Evolutionary conservation across 345 rosid genomes (phyloP).

Genomic region (Lepidium sativum): DNA sequence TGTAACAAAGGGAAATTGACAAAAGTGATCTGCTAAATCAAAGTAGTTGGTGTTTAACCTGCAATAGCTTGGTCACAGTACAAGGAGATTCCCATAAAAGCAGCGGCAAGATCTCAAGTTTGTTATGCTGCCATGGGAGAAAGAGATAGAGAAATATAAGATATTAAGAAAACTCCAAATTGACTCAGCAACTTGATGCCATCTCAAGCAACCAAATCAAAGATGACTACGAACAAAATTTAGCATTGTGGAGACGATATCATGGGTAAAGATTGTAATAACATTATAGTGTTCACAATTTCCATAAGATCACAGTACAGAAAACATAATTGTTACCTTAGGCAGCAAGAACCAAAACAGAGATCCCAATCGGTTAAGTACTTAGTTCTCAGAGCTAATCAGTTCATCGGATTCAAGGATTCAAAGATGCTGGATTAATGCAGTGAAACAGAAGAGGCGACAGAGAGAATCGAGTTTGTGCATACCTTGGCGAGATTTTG

Average conservation of each 20-base stretch:
- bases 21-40: background rate
- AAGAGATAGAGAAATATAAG: no score
- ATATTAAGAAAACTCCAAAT: no score
- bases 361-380: background rate
- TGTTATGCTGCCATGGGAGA: no score
- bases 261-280: background rate
- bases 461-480: background rate
- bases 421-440: background rate
- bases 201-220: background rate
- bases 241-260: background rate
- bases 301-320: background rate
- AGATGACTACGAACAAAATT: background rate
- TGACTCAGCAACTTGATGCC: no score
- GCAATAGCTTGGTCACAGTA: constrained; percentile 22
- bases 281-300: no score
- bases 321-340: background rate
- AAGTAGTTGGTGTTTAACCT: constrained; percentile 24
- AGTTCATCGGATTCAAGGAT: background rate
- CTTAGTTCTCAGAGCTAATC: background rate
- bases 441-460: background rate
- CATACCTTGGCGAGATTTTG: constrained; percentile 25
- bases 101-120: constrained; percentile 16
- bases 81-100: constrained; percentile 38
- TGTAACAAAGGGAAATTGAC: background rate
- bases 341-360: background rate